These are phyloP conservation scores for Alternaria triticimaculans DNA, from an alignment of 2,329 filamentous ascomycete species.

Conservation along the genomic window DNA sequence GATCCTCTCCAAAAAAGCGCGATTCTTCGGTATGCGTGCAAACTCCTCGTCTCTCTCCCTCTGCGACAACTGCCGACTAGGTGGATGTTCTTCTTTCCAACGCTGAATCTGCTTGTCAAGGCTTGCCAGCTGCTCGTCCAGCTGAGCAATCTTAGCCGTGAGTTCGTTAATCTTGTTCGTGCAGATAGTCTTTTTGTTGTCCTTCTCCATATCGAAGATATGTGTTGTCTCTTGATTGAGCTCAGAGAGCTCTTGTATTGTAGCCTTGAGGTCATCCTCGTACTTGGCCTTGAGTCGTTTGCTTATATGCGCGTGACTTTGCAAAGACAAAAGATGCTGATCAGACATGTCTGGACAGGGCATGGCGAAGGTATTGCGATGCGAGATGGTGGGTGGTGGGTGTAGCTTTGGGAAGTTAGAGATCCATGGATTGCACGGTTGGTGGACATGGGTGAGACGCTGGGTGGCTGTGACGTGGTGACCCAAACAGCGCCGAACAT, in stretches of 20 bases:
- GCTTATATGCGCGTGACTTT: neutral
- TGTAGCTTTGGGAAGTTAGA: neutral
- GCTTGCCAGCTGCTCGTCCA: neutral
- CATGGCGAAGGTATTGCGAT: neutral
- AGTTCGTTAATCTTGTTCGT: neutral
- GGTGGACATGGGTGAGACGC: neutral
- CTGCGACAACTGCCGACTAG: no score
- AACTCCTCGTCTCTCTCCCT: no score
- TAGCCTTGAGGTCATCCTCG: neutral
- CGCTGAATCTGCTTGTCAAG: neutral
- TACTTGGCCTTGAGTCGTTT: accelerated
- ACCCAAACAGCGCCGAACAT: neutral
- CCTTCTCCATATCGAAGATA: neutral
- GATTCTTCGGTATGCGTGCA: no score
- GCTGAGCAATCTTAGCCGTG: neutral
- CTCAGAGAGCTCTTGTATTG: neutral
- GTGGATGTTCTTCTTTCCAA: neutral
- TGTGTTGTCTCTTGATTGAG: neutral
- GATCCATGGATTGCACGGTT: neutral
- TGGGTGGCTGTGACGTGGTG: neutral
- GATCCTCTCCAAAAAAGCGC: no score
- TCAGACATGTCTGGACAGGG: neutral
- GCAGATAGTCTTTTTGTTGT: neutral
- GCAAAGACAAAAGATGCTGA: neutral
- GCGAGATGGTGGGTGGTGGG: neutral